These are phyloP conservation scores for Penicillium dipodomyicola DNA, from an alignment of 495 filamentous ascomycete genomes.

Conservation along the genomic window DNA sequence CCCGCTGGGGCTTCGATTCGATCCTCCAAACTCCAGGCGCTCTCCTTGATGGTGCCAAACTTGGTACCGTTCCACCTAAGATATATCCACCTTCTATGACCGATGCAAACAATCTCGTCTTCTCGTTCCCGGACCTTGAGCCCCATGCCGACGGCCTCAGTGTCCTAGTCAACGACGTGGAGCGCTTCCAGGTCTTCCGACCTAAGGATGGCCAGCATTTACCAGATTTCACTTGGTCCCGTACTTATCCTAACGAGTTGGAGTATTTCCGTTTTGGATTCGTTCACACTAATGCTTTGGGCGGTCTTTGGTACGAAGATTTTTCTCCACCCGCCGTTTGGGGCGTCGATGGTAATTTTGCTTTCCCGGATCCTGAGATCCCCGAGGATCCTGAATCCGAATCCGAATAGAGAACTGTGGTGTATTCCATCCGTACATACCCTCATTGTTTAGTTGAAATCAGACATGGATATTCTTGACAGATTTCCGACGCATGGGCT, in stretches of 20 bases:
- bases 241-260: slow-evolving; percentile 43
- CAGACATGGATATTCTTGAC: not conserved
- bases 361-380: slow-evolving; percentile 14
- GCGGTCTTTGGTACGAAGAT: slow-evolving; percentile 63
- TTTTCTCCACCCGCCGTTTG: slow-evolving; percentile 76
- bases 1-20: slow-evolving; percentile 62
- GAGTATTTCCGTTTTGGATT: slow-evolving; percentile 85
- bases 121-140: slow-evolving; percentile 42
- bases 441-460: not conserved
- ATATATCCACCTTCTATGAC: slow-evolving; percentile 36
- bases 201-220: slow-evolving; percentile 33
- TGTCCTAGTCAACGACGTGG: slow-evolving; percentile 59
- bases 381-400: not conserved
- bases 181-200: slow-evolving; percentile 48
- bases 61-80: slow-evolving; percentile 47
- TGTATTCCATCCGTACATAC: not conserved
- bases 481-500: not conserved
- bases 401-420: not conserved
- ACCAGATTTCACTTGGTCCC: slow-evolving; percentile 46
- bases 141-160: slow-evolving; percentile 53
- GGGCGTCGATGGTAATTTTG: slow-evolving; percentile 55
- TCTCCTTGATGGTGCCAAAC: slow-evolving; percentile 48
- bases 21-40: slow-evolving; percentile 57
- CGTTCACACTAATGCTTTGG: slow-evolving; percentile 50
- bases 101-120: slow-evolving; percentile 42